Percentiles rank a stretch among this genome's conserved stretches.
Evolutionary conservation across 257 asterid species (phyloP).

Genomic region (Salvia hispanica): DNA sequence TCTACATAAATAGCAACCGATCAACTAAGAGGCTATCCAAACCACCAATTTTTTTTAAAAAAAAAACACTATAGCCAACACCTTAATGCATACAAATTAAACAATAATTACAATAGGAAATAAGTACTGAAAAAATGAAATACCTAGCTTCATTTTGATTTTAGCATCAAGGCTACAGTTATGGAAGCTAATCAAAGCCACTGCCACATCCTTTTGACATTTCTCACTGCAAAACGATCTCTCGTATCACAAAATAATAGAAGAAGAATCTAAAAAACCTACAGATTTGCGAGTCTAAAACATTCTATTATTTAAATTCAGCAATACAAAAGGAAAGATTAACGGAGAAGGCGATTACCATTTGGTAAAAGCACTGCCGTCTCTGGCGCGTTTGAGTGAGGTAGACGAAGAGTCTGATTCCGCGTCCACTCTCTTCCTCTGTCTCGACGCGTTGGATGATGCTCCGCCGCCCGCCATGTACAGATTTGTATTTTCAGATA

Average conservation of each 20-base stretch:
- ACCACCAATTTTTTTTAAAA: too few relatives aligned
- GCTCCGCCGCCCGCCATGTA: constrained; percentile 55
- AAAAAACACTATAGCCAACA: too few relatives aligned
- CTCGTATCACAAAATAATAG: not conserved
- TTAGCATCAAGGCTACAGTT: constrained; percentile 76
- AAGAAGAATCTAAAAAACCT: too few relatives aligned
- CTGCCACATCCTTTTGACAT: constrained; percentile 72
- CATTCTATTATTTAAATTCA: too few relatives aligned
- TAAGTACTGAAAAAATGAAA: not conserved
- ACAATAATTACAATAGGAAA: not conserved
- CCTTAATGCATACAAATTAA: not conserved
- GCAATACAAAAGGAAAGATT: too few relatives aligned
- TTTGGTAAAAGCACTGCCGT: constrained; percentile 85
- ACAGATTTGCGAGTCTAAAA: too few relatives aligned
- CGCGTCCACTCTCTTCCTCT: constrained; percentile 72
- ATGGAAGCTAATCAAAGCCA: constrained; percentile 84
- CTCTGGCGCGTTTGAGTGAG: constrained; percentile 74
- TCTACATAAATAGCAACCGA: constrained; percentile 38
- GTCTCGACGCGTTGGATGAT: constrained; percentile 48
- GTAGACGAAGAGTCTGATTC: constrained; percentile 41
- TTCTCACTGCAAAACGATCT: constrained; percentile 51
- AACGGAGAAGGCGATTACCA: constrained; percentile 46
- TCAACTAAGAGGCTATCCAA: too few relatives aligned
- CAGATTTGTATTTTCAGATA: not conserved
- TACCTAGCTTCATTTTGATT: constrained; percentile 82